Conservation (phyloP, 2,329 filamentous ascomycete species). For the Xylaria sp. region DNA sequence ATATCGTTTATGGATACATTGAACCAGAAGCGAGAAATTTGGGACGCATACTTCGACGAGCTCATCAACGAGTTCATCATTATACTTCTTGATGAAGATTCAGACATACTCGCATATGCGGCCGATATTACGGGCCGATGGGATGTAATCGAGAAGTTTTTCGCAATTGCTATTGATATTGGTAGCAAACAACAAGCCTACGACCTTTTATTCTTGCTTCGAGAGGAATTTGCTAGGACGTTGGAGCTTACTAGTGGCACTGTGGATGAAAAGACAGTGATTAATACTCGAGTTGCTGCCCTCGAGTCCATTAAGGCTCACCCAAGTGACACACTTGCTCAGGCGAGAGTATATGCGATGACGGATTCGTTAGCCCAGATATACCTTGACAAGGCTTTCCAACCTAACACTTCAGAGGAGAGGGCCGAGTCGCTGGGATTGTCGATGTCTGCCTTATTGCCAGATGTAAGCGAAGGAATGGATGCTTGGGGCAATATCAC, state of each 20-base stretch:
- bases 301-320: constrained; percentile 42
- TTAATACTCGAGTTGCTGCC: constrained; percentile 44
- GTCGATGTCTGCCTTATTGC: constrained; percentile 41
- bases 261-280: constrained; percentile 39
- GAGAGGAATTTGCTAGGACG: constrained; percentile 44
- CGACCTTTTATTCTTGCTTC: constrained; percentile 47
- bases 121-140: constrained; percentile 45
- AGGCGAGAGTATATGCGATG: constrained; percentile 41
- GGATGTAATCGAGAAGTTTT: constrained; percentile 47
- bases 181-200: constrained; percentile 42
- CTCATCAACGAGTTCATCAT: constrained; percentile 47
- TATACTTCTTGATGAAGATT: constrained; percentile 36
- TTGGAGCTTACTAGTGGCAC: constrained; percentile 37
- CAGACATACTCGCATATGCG: constrained; percentile 44
- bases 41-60: constrained; percentile 48
- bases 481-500: constrained; percentile 41
- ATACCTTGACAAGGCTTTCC: constrained; percentile 46
- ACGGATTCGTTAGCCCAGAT: constrained; percentile 42
- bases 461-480: constrained; percentile 39
- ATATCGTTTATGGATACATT: constrained; percentile 47
- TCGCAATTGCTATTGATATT: constrained; percentile 43
- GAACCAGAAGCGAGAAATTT: constrained; percentile 40
- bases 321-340: constrained; percentile 43
- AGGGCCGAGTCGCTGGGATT: constrained; percentile 41
- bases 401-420: constrained; percentile 36